Percentiles rank a stretch among this genome's conserved stretches.
Evolutionary conservation across 345 rosid genomes (phyloP).

Genomic region (Sonneratia alba): DNA sequence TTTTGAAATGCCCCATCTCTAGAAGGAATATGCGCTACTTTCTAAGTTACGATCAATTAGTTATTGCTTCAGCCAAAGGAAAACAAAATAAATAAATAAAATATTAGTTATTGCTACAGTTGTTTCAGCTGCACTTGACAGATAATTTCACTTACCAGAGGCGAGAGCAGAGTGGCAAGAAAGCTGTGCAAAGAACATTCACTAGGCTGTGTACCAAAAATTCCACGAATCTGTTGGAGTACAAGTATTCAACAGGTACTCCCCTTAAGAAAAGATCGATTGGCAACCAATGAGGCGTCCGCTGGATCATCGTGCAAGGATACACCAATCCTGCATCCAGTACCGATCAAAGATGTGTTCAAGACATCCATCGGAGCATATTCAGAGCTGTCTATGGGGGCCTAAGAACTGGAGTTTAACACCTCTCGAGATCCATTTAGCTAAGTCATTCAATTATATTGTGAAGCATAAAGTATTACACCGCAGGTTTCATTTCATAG

Average conservation of each 20-base stretch:
- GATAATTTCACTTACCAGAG: constrained; percentile 18
- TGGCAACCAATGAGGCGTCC: constrained; percentile 25
- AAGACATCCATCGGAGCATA: not conserved
- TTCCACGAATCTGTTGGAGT: constrained; percentile 24
- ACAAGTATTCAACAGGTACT: constrained; percentile 12
- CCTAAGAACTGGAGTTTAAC: not conserved
- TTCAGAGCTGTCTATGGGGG: not conserved
- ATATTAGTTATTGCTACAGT: too few relatives aligned
- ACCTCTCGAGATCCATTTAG: not conserved
- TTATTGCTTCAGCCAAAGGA: too few relatives aligned
- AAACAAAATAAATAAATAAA: too few relatives aligned
- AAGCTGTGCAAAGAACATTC: constrained; percentile 17
- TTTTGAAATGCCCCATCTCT: constrained; percentile 26
- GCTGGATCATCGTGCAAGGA: constrained; percentile 28
- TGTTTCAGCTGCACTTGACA: too few relatives aligned
- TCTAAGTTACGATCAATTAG: not conserved
- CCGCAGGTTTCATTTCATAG: not conserved
- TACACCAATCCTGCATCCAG: constrained; percentile 16
- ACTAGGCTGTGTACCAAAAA: constrained; percentile 28
- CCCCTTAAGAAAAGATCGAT: not conserved
- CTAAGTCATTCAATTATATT: not conserved
- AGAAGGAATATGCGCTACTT: not conserved
- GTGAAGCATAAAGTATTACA: not conserved
- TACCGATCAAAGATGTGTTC: not conserved
- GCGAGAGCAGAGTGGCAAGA: constrained; percentile 23